phyloP scores from a whole-genome alignment of 208 protist species.

The Porcisia hertigi region DNA sequence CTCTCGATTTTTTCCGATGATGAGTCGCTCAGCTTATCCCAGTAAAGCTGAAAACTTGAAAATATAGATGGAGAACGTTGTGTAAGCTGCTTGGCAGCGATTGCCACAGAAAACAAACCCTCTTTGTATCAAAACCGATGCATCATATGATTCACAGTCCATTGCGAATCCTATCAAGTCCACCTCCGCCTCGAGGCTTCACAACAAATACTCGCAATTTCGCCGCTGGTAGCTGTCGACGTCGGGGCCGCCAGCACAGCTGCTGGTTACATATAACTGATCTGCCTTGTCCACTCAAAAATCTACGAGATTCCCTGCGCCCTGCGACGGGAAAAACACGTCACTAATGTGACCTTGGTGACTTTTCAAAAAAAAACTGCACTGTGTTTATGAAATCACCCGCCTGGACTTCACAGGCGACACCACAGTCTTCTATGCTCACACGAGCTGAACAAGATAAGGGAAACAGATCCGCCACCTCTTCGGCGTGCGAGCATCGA shows the following conservation, averaged over 20 bases:
- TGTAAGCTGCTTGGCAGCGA: not conserved
- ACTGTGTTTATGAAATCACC: slow-evolving; percentile 7
- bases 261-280: slow-evolving; percentile 24
- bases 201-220: slow-evolving; percentile 13
- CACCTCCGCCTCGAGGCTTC: slow-evolving; percentile 21
- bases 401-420: slow-evolving; percentile 6
- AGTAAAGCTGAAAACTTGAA: slow-evolving; percentile 7
- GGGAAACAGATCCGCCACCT: slow-evolving; percentile 24
- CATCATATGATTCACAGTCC: slow-evolving; percentile 24
- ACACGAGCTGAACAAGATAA: slow-evolving; percentile 27
- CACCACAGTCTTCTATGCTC: slow-evolving; percentile 42
- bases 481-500: slow-evolving; percentile 27
- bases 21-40: slow-evolving; percentile 27
- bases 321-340: slow-evolving; percentile 9
- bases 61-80: not conserved
- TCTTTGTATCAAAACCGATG: slow-evolving; percentile 46
- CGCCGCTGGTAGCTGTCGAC: not conserved
- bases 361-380: not conserved
- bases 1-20: slow-evolving; percentile 15
- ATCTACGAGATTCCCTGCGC: slow-evolving; percentile 14
- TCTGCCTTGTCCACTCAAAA: slow-evolving; percentile 20
- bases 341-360: not conserved
- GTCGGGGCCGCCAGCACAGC: not conserved
- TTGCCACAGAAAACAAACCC: slow-evolving; percentile 19
- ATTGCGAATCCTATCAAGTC: slow-evolving; percentile 29